These are phyloP conservation scores for Phytopythium chamaehyphon DNA, from an alignment of 352 stramenopile species.

Conservation along the genomic window DNA sequence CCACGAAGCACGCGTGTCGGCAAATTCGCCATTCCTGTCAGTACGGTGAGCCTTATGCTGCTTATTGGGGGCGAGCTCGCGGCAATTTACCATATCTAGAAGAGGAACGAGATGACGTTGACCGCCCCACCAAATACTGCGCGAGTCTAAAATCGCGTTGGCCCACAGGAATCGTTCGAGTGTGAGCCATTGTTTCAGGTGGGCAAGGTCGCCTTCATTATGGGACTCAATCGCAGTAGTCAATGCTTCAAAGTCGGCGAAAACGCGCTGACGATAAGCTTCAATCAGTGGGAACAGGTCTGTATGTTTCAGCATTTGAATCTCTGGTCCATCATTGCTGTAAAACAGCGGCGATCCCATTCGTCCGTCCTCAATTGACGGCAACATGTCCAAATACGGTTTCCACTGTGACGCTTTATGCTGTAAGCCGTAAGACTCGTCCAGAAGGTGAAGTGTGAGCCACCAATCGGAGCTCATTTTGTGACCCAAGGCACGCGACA, in stretches of 20 bases:
- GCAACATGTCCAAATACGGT: conserved; percentile 87
- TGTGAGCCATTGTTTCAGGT: conserved; percentile 42
- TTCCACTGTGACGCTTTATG: conserved; percentile 48
- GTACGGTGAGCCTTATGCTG: conserved; percentile 52
- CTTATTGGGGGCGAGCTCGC: conserved; percentile 25
- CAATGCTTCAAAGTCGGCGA: conserved; percentile 1
- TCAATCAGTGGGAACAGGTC: conserved; percentile 34
- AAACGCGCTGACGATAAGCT: conserved; percentile 31
- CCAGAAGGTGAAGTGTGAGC: conserved; percentile 76
- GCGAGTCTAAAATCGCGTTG: conserved; percentile 83
- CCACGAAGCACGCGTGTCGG: conserved; percentile 73
- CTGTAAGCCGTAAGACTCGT: conserved; percentile 71
- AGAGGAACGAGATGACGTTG: conserved; percentile 90
- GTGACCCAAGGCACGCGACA: conserved; percentile 15
- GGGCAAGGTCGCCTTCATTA: background rate
- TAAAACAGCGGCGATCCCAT: conserved; percentile 54
- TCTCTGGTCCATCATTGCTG: conserved; percentile 32
- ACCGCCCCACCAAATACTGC: conserved; percentile 92
- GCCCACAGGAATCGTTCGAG: conserved; percentile 73
- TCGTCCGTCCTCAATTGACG: conserved; percentile 17
- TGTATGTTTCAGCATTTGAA: conserved; percentile 39
- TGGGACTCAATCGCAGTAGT: conserved; percentile 4
- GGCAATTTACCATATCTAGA: conserved; percentile 94
- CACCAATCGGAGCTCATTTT: conserved; percentile 31
- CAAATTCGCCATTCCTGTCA: conserved; percentile 25